These are phyloP conservation scores for Diplogelasinospora grovesii DNA, from an alignment of 495 filamentous ascomycete genomes.

Conservation along the genomic window DNA sequence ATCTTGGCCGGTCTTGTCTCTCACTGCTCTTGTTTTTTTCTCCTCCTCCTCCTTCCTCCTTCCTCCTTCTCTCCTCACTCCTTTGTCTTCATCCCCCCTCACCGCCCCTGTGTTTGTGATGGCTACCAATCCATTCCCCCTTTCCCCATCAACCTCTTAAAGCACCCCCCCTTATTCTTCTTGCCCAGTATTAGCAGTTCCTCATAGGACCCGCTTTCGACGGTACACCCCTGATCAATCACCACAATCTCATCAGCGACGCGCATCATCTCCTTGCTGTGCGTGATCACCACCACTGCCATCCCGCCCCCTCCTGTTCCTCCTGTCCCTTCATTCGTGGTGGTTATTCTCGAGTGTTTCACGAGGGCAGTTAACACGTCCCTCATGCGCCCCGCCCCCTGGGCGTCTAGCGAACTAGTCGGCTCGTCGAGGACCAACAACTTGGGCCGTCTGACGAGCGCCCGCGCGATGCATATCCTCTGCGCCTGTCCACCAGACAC, in stretches of 20 bases:
- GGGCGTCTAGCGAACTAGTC: conserved; percentile 70
- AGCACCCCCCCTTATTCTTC: conserved; percentile 27
- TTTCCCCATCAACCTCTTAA: conserved; percentile 27
- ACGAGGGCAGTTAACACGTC: conserved; percentile 53
- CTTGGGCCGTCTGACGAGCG: conserved; percentile 60
- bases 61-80: conserved; percentile 2
- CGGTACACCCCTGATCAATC: conserved; percentile 58
- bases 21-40: no score
- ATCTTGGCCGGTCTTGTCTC: no score
- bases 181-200: no score
- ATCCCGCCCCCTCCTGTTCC: conserved; percentile 22
- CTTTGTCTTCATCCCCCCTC: not conserved
- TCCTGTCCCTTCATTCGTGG: not conserved
- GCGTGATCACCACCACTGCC: conserved; percentile 68
- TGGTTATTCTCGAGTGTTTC: not conserved
- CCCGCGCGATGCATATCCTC: conserved; percentile 73
- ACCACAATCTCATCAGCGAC: conserved; percentile 65
- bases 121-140: conserved; percentile 24
- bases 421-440: conserved; percentile 84
- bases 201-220: conserved; percentile 58
- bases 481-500: conserved; percentile 84
- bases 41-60: no score
- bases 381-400: conserved; percentile 61
- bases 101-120: not conserved
- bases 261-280: conserved; percentile 75